phyloP scores from a whole-genome alignment of 768 basidiomycete species.

The Chalciporus sphaerocephalus region DNA sequence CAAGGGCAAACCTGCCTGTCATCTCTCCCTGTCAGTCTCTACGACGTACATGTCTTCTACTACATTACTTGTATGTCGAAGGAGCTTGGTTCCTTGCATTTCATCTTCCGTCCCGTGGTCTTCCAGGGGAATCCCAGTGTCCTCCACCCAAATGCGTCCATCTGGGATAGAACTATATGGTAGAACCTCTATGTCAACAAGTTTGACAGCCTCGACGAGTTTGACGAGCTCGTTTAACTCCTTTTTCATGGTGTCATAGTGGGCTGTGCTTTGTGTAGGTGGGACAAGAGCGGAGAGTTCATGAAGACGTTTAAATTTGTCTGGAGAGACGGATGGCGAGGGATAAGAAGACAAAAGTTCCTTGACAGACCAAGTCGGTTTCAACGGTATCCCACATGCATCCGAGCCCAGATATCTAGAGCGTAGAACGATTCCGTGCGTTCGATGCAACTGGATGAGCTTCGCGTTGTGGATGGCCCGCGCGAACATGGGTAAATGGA shows the following conservation, averaged over 20 bases:
- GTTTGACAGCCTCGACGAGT: conserved; percentile 77
- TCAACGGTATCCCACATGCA: conserved; percentile 56
- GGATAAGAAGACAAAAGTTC: conserved; percentile 75
- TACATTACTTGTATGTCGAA: conserved; percentile 48
- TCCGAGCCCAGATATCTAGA: conserved; percentile 39
- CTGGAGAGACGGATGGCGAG: conserved; percentile 52
- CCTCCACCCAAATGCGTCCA: conserved; percentile 41
- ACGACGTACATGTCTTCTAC: conserved; percentile 58
- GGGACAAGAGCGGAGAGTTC: conserved; percentile 69
- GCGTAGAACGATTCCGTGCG: conserved; percentile 2
- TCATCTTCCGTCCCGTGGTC: conserved; percentile 19
- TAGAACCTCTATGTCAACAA: conserved; percentile 43
- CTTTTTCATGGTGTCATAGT: conserved; percentile 46
- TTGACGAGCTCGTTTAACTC: conserved; percentile 70
- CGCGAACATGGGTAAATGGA: background rate
- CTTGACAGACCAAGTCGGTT: conserved; percentile 78
- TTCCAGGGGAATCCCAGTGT: conserved; percentile 31
- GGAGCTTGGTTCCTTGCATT: conserved; percentile 41
- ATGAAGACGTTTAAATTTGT: conserved; percentile 61
- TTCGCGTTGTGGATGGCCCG: background rate
- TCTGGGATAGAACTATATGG: conserved; percentile 32
- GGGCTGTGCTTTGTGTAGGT: conserved; percentile 53
- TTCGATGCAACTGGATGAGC: background rate
- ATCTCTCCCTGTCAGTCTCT: conserved; percentile 38
- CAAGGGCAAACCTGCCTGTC: conserved; percentile 6